Base-by-base conservation (phyloP, 192 early-diverging fungal genomes). In the Backusella tuberculispora region DNA sequence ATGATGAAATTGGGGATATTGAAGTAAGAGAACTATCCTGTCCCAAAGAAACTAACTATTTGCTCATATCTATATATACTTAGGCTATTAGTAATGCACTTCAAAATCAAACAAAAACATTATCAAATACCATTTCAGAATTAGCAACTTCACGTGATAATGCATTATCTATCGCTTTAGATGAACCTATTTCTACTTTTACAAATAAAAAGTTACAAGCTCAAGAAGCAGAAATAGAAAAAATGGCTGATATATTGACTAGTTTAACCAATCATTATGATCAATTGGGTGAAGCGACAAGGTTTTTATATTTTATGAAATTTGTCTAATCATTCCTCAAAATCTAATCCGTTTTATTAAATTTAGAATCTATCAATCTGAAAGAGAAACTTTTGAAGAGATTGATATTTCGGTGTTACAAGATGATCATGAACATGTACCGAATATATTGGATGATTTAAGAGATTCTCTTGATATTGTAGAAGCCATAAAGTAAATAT, bases 261-360 rank as follows among this genome's bases (percentile, higher is more conserved):
- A 84, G 84, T 48, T 44, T 87, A 43, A 82, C 83, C 0, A 84
- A 85, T 17, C 86, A 87, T 63, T 87, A 85, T 64, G 84, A 84
- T 43, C 86, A 87, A 76, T 75, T 87, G 4, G 79, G 78, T 6
- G 71, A 81, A 37, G 83, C 85, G 3, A 74, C 85, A 17, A 79
- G 77, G 86, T 87, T 78, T 8, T 73, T 42, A 26, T 14, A 38
- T 17, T 37, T 12, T 19, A 17, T 10, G 42, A 19, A 56, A 19
- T 63, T 4, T 29, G 19, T 37, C 26, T n/a, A 29, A 68, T 24
- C 4, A 26, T 19, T 10, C 9, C 14, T 21, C 41, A 45, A 14
- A 46, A 38, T 21, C 26, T 44, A 38, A 41, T 42, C 15, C 26
- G 13, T 34, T 17, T 21, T 67, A 24, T 38, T 13, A 17, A 3